Evolutionary conservation across 306 rosid species (phyloP).

Genomic region (Prosopis cineraria): DNA sequence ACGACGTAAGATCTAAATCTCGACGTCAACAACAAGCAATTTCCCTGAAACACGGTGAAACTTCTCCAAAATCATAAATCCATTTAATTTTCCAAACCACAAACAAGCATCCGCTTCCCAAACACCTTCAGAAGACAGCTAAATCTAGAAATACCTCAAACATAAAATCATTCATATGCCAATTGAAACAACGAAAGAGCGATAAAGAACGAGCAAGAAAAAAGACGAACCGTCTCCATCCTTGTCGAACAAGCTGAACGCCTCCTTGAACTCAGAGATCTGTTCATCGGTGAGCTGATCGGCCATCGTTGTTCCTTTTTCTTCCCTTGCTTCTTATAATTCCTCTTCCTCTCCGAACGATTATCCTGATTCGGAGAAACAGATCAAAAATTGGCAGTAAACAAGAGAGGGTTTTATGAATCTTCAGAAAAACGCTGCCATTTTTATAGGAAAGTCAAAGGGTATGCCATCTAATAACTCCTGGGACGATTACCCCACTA

Average conservation of each 20-base stretch:
- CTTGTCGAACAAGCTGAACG: slow-evolving; percentile 75
- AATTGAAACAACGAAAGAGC: neutral
- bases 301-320: slow-evolving; percentile 46
- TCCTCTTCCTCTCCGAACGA: neutral
- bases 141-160: slow-evolving; percentile 26
- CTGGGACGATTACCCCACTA: neutral
- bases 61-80: neutral
- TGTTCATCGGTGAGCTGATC: slow-evolving; percentile 79
- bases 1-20: slow-evolving; percentile 2
- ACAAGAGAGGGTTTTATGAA: neutral
- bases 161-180: neutral
- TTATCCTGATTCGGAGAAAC: neutral
- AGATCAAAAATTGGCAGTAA: neutral
- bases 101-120: neutral
- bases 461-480: neutral
- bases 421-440: neutral
- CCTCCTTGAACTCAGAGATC: slow-evolving; percentile 85
- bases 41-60: neutral
- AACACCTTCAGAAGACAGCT: neutral
- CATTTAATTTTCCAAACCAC: neutral
- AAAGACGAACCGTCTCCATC: slow-evolving; percentile 65
- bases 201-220: slow-evolving; percentile 20
- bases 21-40: neutral
- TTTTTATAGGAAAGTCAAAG: neutral
- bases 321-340: neutral